Evolutionary conservation across 805 yeast genomes (phyloP), one percentile per base, ranked within the genome.

Genomic region (Metschnikowia shivogae): DNA sequence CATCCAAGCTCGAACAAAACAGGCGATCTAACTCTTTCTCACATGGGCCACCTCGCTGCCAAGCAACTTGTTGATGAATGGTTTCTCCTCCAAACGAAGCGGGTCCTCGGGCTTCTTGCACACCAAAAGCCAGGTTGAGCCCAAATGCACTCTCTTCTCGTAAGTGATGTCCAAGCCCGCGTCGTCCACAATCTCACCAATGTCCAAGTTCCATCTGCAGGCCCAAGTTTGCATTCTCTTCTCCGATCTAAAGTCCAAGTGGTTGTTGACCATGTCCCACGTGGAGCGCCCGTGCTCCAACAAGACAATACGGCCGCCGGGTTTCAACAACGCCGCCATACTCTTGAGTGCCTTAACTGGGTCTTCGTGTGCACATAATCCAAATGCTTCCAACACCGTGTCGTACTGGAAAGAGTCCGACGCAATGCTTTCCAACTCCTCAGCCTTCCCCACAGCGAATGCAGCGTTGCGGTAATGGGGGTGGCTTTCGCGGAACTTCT

Each of bases 131-230:
- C 93, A 90, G 5, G 97, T 89, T 1, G 98, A 86, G 17, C 98
- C 98, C 49, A 93, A 75, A 67, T 93, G 97, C 17, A 81, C 81
- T 52, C 96, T 73, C 50, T 79, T 80, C 57, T 87, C 92, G 54
- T 80, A 82, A 2, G 89, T 87, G 36, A 93, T 77, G 53, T 86
- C 90, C 45, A 93, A 71, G 0, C 95, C 96, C 6, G 95, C 82
- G 47, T 81, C 81, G 60, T 86, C 90, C 24, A 93, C 75, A 34
- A 93, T 73, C 55, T 85, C 95, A 20, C 90, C 95, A 53, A 93
- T 87, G 60, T 93, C 98, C 51, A 93, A 70, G 61, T 93, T 93
- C 97, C 98, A 93, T 59, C 98, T 74, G 65, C 99, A 93, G 1
- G 97, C 99, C 97, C 98, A 93, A 3, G 84, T 81, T 47, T 84